phyloP scores from a whole-genome alignment of 495 filamentous ascomycete genomes.

The Neurospora sp. region DNA sequence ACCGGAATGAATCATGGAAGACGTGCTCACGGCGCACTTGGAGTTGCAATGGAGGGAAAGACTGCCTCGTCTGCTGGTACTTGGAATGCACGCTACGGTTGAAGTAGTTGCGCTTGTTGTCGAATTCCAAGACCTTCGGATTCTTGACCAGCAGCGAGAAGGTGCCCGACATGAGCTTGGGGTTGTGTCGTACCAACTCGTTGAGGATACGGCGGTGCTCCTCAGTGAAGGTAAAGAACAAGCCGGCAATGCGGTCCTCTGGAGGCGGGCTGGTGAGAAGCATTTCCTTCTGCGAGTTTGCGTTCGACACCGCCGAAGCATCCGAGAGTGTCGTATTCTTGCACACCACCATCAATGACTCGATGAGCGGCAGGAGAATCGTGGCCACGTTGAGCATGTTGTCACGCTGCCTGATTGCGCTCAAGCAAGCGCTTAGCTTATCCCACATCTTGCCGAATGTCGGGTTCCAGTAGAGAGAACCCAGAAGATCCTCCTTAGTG shows the following conservation, averaged over 20 bases:
- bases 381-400: constrained; percentile 95
- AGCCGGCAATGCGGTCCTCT: constrained; percentile 69
- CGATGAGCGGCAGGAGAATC: constrained; percentile 85
- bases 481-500: constrained; percentile 70
- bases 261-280: constrained; percentile 66
- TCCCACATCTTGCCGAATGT: constrained; percentile 87
- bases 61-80: constrained; percentile 45
- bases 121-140: constrained; percentile 96
- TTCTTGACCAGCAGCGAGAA: constrained; percentile 96
- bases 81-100: constrained; percentile 82
- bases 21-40: constrained; percentile 87
- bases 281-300: constrained; percentile 55
- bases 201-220: constrained; percentile 98
- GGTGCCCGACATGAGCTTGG: constrained; percentile 95
- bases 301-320: constrained; percentile 13
- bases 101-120: constrained; percentile 99
- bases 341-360: constrained; percentile 97
- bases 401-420: constrained; percentile 77
- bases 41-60: constrained; percentile 69
- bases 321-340: constrained; percentile 84
- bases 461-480: constrained; percentile 77
- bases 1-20: constrained; percentile 97
- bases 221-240: constrained; percentile 98
- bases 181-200: constrained; percentile 91
- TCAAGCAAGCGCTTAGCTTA: constrained; percentile 85